These are phyloP conservation scores for Debaryomyces maramus DNA, from an alignment of 805 yeast species.

Conservation along the genomic window DNA sequence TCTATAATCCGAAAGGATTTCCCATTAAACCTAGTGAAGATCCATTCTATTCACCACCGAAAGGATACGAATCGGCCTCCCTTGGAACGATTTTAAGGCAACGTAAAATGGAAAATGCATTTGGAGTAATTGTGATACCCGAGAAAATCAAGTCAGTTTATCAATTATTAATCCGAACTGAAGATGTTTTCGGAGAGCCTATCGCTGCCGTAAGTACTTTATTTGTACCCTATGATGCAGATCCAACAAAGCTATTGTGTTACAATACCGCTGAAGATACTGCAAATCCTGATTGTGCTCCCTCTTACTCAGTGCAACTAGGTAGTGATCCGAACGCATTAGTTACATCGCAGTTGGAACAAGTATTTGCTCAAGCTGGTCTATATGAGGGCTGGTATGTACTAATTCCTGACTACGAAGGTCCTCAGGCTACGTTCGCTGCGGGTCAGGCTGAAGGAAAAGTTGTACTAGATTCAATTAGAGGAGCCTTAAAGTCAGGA, in stretches of 20 bases:
- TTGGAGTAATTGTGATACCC: constrained; percentile 17
- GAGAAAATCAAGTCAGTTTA: constrained; percentile 20
- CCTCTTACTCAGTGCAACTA: constrained; percentile 22
- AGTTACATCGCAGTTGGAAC: constrained; percentile 15
- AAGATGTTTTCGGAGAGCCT: constrained; percentile 26
- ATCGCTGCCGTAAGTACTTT: constrained; percentile 25
- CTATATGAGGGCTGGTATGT: constrained; percentile 33
- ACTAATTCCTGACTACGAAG: constrained; percentile 36
- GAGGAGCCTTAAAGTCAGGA: constrained; percentile 22
- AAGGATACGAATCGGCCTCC: constrained; percentile 17
- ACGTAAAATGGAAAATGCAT: constrained; percentile 18
- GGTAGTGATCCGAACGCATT: constrained; percentile 13
- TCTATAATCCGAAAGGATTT: too few relatives aligned
- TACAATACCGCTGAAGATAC: constrained; percentile 34
- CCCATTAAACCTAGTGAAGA: constrained; percentile 15
- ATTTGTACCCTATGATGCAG: constrained; percentile 29
- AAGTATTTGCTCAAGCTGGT: constrained; percentile 17
- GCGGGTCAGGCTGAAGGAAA: constrained; percentile 34
- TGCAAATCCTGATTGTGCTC: constrained; percentile 24
- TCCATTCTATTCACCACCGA: constrained; percentile 24
- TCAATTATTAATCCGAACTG: constrained; percentile 22
- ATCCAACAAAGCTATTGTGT: constrained; percentile 23
- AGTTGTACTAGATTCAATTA: constrained; percentile 28
- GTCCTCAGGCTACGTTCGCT: constrained; percentile 29
- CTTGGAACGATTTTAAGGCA: constrained; percentile 24